phyloP scores from a whole-genome alignment of 192 early-diverging fungal genomes.

The Mortierella claussenii region DNA sequence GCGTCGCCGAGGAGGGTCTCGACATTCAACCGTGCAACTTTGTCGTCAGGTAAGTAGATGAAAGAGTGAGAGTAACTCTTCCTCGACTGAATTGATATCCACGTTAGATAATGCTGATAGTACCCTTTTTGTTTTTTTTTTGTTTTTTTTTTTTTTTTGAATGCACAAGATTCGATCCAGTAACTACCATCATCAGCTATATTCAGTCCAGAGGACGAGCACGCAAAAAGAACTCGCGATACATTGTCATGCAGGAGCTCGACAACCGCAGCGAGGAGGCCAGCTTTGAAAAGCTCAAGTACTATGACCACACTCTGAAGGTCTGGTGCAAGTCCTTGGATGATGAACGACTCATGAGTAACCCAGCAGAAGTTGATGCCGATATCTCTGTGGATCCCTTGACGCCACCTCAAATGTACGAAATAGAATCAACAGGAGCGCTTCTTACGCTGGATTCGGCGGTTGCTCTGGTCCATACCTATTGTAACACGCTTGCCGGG shows the following conservation, averaged over 20 bases:
- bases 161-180: slow-evolving; percentile 76
- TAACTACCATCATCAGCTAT: slow-evolving; percentile 75
- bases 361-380: slow-evolving; percentile 2
- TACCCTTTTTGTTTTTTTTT: too few species aligned
- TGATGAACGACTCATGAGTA: slow-evolving; percentile 48
- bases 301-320: slow-evolving; percentile 68
- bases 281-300: slow-evolving; percentile 49
- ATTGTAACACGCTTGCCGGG: slow-evolving; percentile 75
- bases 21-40: slow-evolving; percentile 94
- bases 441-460: slow-evolving; percentile 76
- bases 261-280: slow-evolving; percentile 54
- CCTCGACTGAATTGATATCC: too few species aligned
- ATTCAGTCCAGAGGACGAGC: slow-evolving; percentile 95
- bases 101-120: too few species aligned
- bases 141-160: too few species aligned
- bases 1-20: slow-evolving; percentile 95
- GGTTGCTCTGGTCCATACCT: slow-evolving; percentile 71
- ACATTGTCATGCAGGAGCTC: slow-evolving; percentile 76
- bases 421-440: slow-evolving; percentile 73
- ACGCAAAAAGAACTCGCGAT: slow-evolving; percentile 75
- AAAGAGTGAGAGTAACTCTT: too few species aligned
- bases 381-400: slow-evolving; percentile 12
- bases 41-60: slow-evolving; percentile 71
- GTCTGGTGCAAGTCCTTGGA: slow-evolving; percentile 67
- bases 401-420: slow-evolving; percentile 58